Evolutionary conservation across 345 rosid species (phyloP), one percentile per base, ranked within the genome.

Genomic region (Ceriops tagal): DNA sequence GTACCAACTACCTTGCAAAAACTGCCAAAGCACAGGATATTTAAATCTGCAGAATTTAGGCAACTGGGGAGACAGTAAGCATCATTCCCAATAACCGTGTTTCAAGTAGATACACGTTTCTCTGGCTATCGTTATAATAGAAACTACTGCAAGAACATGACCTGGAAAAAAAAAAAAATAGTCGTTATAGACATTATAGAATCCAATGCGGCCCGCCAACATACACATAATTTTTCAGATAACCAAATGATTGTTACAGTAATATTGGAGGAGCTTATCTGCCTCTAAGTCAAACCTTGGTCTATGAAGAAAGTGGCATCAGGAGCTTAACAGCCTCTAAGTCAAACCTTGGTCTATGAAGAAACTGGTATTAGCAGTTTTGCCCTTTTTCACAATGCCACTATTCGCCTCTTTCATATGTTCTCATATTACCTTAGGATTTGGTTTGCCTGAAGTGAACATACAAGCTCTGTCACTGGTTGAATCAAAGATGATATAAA

Each of bases 61-160:
- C 59, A 10, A 22, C 24, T 9, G 59, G 30, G 28, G 64, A 60
- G 31, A 57, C 73, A 63, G 5, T 20, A 24, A 21, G 30, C 58
- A 62, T 22, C 70, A 57, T 61, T 73, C 28, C 70, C 46, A 53
- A 43, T 67, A 63, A 16, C 22, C 21, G 63, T 71, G 67, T 37
- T 46, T 61, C 2, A n/a, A 20, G 55, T 6, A 46, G 27, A 1
- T 8, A 1, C 8, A 46, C 24, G 0, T 69, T 32, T 13, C 43
- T 22, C 0, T 69, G 4, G n/a, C 58, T 68, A 24, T 5, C 49
- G 73, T 49, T 34, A 55, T 34, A 21, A 24, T 47, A 43, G 19
- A 11, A 43, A 13, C 37, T 57, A 18, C 20, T 58, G 16, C 27
- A 47, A 22, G 65, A 66, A 31, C 28, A 49, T 64, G 64, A 32